Percentiles rank a stretch among this genome's conserved stretches.
Conservation (phyloP, 768 basidiomycete species). For the Clavulina sp. region DNA sequence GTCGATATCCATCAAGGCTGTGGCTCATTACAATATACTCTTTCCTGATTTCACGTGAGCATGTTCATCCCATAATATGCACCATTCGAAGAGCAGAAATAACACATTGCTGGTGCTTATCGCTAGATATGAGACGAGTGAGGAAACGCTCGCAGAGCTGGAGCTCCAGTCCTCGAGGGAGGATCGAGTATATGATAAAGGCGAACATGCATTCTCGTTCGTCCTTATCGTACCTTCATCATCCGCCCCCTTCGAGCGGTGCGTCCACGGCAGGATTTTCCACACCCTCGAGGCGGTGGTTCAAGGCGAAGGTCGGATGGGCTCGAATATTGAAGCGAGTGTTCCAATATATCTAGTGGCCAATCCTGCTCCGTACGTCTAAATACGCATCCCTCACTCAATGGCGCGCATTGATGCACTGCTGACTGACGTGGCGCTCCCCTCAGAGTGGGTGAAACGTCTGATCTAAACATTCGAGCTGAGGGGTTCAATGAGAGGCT, state of each 20-base stretch:
- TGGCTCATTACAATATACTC: background rate
- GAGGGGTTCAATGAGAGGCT: background rate
- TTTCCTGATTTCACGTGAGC: background rate
- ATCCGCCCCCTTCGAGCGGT: slow-evolving; percentile 12
- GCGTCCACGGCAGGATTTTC: slow-evolving; percentile 10
- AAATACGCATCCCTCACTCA: background rate
- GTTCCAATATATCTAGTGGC: background rate
- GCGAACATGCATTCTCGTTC: slow-evolving; percentile 6
- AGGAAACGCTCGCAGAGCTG: background rate
- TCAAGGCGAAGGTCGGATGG: background rate
- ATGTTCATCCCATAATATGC: too few species aligned
- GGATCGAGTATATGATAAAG: background rate
- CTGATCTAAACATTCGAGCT: slow-evolving; percentile 6
- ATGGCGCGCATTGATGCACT: background rate
- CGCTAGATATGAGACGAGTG: too few species aligned
- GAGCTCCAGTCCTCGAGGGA: background rate
- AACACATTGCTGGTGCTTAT: too few species aligned
- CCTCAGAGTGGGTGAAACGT: slow-evolving; percentile 6
- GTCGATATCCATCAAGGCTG: background rate
- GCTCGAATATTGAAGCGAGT: background rate
- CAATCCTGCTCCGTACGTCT: background rate
- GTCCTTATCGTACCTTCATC: slow-evolving; percentile 11
- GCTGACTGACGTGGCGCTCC: slow-evolving; percentile 3
- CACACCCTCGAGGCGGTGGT: slow-evolving; percentile 4
- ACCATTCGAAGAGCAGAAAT: too few species aligned